Evolutionary conservation across 2,329 filamentous ascomycete genomes (phyloP).

Genomic region (Achaetomium macrosporum): DNA sequence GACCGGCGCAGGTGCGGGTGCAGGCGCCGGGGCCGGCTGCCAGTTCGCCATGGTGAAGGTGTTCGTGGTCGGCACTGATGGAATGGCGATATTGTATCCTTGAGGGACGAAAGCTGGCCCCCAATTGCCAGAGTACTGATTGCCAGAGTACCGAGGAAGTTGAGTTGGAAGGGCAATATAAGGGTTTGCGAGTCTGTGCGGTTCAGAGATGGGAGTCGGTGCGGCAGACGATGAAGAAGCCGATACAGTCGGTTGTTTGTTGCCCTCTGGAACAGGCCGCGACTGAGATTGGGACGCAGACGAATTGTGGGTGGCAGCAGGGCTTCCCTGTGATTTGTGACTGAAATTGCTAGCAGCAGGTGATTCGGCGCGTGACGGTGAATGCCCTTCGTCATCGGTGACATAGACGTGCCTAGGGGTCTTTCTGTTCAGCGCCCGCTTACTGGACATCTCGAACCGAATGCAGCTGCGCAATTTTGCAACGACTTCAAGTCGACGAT

Average conservation of each 20-base stretch:
- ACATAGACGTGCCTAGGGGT: not conserved
- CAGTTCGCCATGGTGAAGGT: not conserved
- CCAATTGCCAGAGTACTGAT: not conserved
- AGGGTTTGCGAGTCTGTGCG: not conserved
- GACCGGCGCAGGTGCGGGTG: not conserved
- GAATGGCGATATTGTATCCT: not conserved
- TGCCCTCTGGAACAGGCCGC: not conserved
- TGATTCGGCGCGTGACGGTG: not conserved
- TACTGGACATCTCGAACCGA: not conserved
- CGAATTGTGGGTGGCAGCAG: not conserved
- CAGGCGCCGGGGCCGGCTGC: not conserved
- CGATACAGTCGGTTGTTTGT: not conserved
- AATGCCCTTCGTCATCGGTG: not conserved
- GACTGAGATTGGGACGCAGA: not conserved
- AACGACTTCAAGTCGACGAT: not conserved
- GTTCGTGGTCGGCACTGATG: not conserved
- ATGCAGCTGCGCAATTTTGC: not conserved
- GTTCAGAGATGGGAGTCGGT: not conserved
- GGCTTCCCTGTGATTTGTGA: constrained; percentile 2
- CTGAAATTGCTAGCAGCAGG: not conserved
- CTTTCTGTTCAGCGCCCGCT: not conserved
- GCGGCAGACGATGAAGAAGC: not conserved
- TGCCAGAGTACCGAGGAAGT: not conserved
- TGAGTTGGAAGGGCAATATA: not conserved
- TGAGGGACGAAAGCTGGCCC: not conserved